Percentiles rank a stretch among this genome's conserved stretches.
These are phyloP conservation scores for Sparassis latifolia DNA, from an alignment of 1,284 basidiomycete genomes.

Conservation along the genomic window DNA sequence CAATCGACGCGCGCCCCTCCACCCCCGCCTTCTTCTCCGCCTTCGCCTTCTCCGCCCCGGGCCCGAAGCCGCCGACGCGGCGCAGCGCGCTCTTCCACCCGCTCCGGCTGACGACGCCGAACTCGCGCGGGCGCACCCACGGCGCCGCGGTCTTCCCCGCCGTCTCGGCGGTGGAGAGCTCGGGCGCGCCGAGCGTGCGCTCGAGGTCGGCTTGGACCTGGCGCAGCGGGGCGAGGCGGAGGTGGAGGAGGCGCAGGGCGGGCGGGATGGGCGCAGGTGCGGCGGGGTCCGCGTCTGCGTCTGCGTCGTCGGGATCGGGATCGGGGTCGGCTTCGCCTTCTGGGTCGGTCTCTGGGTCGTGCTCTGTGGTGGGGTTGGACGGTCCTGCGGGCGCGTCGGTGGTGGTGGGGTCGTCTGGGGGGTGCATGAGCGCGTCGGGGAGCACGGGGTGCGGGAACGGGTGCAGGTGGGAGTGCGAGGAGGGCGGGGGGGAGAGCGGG, in stretches of 20 bases:
- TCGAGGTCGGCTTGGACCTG: slow-evolving; percentile 46
- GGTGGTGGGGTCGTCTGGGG: neutral
- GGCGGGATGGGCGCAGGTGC: slow-evolving; percentile 26
- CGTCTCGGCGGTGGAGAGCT: slow-evolving; percentile 8
- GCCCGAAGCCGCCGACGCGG: slow-evolving; percentile 5
- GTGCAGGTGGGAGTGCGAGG: neutral
- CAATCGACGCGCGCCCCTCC: slow-evolving; percentile 1
- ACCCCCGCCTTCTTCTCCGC: slow-evolving; percentile 2
- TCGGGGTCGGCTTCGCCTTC: slow-evolving; percentile 10
- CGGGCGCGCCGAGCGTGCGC: slow-evolving; percentile 35
- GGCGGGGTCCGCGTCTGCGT: neutral
- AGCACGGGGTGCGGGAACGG: neutral
- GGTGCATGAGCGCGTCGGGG: neutral
- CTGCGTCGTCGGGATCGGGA: neutral
- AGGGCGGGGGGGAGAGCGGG: slow-evolving; percentile 1
- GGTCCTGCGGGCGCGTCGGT: no score
- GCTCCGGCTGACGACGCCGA: slow-evolving; percentile 17
- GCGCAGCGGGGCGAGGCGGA: slow-evolving; percentile 42
- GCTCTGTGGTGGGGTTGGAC: slow-evolving; percentile 1
- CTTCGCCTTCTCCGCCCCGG: no score
- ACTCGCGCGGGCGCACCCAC: slow-evolving; percentile 14
- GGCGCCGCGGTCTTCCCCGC: slow-evolving; percentile 10
- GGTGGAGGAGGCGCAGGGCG: slow-evolving; percentile 36
- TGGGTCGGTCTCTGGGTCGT: slow-evolving; percentile 7
- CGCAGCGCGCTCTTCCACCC: slow-evolving; percentile 20